Conservation (phyloP, 208 protist genomes). For the Acanthamoeba sp. region DNA sequence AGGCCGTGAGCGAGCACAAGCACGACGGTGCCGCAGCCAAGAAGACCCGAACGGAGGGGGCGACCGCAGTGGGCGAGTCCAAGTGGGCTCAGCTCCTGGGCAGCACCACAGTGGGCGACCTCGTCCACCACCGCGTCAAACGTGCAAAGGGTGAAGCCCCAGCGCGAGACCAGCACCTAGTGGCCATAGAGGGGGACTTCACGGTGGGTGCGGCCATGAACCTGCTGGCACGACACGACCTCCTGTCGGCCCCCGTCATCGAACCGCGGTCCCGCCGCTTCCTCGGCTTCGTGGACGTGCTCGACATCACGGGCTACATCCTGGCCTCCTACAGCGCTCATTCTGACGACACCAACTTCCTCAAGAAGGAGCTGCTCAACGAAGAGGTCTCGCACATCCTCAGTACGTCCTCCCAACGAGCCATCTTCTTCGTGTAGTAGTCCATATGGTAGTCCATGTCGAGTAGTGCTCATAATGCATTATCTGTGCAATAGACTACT, state of each 20-base stretch:
- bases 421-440: neutral
- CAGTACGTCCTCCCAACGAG: constrained; percentile 1
- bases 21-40: neutral
- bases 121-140: neutral
- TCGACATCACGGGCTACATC: constrained; percentile 48
- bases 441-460: no score
- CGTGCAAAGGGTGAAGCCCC: neutral
- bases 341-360: constrained; percentile 29
- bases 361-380: constrained; percentile 54
- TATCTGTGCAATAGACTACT: neutral
- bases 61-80: neutral
- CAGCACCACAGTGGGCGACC: neutral
- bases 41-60: neutral
- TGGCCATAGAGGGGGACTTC: constrained; percentile 12
- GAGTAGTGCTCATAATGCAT: neutral
- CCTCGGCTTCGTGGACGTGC: constrained; percentile 38
- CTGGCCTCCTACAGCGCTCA: constrained; percentile 16
- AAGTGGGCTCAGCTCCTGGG: neutral
- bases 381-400: constrained; percentile 36
- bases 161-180: neutral
- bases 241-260: constrained; percentile 39
- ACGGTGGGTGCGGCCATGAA: constrained; percentile 4
- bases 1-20: neutral
- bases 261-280: neutral
- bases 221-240: constrained; percentile 11